Evolutionary conservation across 495 filamentous ascomycete species (phyloP).

Genomic region (Ramalina peruviana): DNA sequence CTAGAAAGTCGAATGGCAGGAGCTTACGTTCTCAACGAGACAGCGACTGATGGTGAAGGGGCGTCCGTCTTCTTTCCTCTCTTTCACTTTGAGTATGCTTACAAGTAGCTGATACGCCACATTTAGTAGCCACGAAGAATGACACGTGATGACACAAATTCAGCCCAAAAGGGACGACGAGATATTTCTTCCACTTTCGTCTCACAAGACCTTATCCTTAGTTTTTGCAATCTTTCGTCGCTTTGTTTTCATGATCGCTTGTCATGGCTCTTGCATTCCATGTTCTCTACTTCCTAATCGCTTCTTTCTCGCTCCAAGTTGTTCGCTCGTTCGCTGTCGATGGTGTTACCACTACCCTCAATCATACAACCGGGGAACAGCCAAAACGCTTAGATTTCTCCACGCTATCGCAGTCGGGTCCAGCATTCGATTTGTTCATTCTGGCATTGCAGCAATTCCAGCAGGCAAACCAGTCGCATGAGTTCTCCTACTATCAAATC

Average conservation of each 20-base stretch:
- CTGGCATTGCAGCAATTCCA: conserved; percentile 18
- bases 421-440: conserved; percentile 23
- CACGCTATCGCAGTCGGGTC: conserved; percentile 14
- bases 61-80: too few relatives aligned
- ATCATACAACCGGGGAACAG: conserved; percentile 12
- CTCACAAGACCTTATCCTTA: neutral
- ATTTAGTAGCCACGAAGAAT: too few relatives aligned
- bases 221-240: too few relatives aligned
- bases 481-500: conserved; percentile 19
- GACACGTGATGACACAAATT: too few relatives aligned
- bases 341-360: conserved; percentile 14
- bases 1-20: too few relatives aligned
- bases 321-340: conserved; percentile 12
- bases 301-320: neutral
- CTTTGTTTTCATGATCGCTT: neutral
- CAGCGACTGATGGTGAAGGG: too few relatives aligned
- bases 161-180: too few relatives aligned
- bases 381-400: conserved; percentile 17
- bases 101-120: too few relatives aligned
- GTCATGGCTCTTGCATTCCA: neutral
- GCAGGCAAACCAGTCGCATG: conserved; percentile 13
- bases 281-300: neutral
- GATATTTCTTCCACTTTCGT: neutral
- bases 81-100: too few relatives aligned
- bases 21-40: too few relatives aligned